Percentiles rank a stretch among this genome's conserved stretches.
These are phyloP conservation scores for Fomitopsis betulina DNA, from an alignment of 1,284 basidiomycete genomes.

Conservation along the genomic window DNA sequence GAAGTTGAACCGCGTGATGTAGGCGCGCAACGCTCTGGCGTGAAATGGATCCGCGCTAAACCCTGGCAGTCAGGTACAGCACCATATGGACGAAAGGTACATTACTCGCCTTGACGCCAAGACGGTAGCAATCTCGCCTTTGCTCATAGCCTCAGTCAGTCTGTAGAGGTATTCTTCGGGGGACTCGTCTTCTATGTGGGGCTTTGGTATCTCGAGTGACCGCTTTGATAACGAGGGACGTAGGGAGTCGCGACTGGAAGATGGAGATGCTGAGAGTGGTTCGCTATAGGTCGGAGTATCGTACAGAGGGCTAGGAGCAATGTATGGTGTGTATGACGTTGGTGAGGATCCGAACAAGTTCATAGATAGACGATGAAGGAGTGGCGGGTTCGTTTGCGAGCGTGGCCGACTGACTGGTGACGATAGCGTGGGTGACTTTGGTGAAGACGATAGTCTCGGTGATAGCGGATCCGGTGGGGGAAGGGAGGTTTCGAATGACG, in stretches of 20 bases:
- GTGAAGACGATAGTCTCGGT: slow-evolving; percentile 12
- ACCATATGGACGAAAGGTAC: background rate
- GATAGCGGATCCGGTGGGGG: background rate
- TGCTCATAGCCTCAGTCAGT: slow-evolving; percentile 59
- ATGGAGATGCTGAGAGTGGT: slow-evolving; percentile 25
- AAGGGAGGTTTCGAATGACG: slow-evolving; percentile 8
- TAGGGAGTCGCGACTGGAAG: slow-evolving; percentile 37
- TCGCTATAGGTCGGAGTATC: slow-evolving; percentile 5
- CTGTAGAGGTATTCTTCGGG: slow-evolving; percentile 67
- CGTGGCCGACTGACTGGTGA: slow-evolving; percentile 36
- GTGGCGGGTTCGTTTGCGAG: slow-evolving; percentile 65
- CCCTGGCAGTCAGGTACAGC: slow-evolving; percentile 9
- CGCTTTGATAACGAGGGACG: slow-evolving; percentile 42
- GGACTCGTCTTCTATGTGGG: slow-evolving; percentile 55
- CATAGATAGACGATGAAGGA: slow-evolving; percentile 67
- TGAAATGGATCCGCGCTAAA: slow-evolving; percentile 73
- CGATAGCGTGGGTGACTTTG: slow-evolving; percentile 16
- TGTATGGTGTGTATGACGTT: slow-evolving; percentile 23
- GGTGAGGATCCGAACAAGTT: slow-evolving; percentile 54
- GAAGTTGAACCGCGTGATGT: slow-evolving; percentile 83
- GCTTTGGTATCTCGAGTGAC: slow-evolving; percentile 44
- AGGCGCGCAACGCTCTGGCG: slow-evolving; percentile 62
- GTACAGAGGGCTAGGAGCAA: slow-evolving; percentile 19
- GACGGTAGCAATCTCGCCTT: slow-evolving; percentile 73
- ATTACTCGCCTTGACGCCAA: slow-evolving; percentile 72